Conservation (phyloP, 495 filamentous ascomycete genomes). For the Entonaema liquescens region DNA sequence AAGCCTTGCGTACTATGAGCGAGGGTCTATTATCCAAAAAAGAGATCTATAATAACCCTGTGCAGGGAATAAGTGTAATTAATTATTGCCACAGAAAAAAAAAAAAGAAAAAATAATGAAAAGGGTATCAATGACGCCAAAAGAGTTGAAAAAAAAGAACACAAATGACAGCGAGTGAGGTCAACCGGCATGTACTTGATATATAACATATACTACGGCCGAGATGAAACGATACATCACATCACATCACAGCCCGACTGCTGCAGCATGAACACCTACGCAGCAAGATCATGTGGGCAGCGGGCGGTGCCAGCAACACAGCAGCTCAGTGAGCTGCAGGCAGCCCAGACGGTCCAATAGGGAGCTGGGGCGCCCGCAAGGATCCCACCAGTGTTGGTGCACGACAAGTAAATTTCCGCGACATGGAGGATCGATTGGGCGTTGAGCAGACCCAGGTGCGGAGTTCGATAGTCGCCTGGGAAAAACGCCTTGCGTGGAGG, state of each 20-base stretch:
- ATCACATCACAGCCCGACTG: slow-evolving; percentile 3
- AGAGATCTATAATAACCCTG: not conserved
- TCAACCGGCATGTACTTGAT: not conserved
- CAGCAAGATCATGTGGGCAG: slow-evolving; percentile 1
- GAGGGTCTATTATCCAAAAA: slow-evolving; percentile 3
- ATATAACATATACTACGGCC: slow-evolving; percentile 1
- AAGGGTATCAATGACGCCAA: not conserved
- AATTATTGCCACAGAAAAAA: not conserved
- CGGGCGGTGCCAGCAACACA: not conserved
- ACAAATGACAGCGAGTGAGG: not conserved
- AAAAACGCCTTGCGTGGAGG: not conserved
- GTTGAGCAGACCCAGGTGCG: not conserved
- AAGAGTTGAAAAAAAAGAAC: not conserved
- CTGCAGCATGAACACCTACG: not conserved
- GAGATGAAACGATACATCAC: slow-evolving; percentile 3
- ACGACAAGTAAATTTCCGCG: not conserved
- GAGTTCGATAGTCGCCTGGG: not conserved
- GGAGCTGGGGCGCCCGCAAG: not conserved
- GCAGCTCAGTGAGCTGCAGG: not conserved
- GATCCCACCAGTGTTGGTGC: not conserved
- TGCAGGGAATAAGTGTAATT: not conserved
- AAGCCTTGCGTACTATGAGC: not conserved
- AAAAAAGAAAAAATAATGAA: not conserved
- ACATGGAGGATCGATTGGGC: not conserved
- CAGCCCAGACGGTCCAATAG: not conserved